Base-by-base conservation (phyloP, 2,329 filamentous ascomycete genomes). In the Colletotrichum simmondsii region DNA sequence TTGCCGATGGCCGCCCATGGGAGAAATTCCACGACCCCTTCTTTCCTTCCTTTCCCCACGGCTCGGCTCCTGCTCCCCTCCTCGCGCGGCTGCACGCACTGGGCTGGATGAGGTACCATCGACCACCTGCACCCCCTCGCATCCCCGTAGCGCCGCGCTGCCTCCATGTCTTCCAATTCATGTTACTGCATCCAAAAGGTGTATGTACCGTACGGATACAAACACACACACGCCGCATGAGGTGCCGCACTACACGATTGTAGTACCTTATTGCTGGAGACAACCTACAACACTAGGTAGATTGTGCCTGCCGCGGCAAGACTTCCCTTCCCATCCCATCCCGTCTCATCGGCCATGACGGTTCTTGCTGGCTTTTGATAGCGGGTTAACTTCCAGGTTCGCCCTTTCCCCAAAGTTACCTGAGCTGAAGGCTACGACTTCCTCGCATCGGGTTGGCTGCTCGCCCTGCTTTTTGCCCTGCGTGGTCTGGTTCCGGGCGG, bases 31-130 rank as follows among this genome's bases (percentile, higher is more conserved):
- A 72, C 65, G 60, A 72, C 70, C 70, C 70, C 70, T 72, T 72
- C 70, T 70, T 70, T 69, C 42, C 65, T 69, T 69, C 70, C 54
- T 70, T 72, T 70, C 70, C 65, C 70, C 70, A 72, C 70, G 65
- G 32, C 70, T 72, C 70, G 70, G 70, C 70, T 72, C 65, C 70
- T 65, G 52, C 42, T 65, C 53, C 61, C 65, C 58, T 54, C 60
- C 12, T 19, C 14, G 49, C 65, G 69, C 69, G 69, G 70, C 59
- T 62, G 59, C 59, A 62, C 26, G 14, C 42, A n/a, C 65, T 69
- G 54, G 52, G 22, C 59, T 69, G 32, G 26, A 28, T 37, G 35
- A 58, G 49, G 64, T 68, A 71, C 68, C 68, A 30, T 56, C 64
- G 16, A 53, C 58, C 65, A n/a, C 22, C 37, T 24, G 28, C 37